These are phyloP conservation scores for Tetrahymena malaccensis DNA, from an alignment of 73 alveolate genomes.

Conservation along the genomic window DNA sequence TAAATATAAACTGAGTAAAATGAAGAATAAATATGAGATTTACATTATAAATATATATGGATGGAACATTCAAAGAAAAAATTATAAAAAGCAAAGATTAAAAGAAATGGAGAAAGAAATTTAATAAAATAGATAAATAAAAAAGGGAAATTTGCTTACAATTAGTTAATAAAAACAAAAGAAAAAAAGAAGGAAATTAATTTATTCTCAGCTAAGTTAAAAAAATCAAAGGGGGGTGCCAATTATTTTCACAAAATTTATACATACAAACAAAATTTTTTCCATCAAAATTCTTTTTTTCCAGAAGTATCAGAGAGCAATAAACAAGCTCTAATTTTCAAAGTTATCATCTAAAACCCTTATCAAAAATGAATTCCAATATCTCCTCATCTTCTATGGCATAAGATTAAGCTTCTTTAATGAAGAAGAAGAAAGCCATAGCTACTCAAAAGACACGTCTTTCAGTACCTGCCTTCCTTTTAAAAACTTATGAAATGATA, in stretches of 20 bases:
- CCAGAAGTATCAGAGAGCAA: background rate
- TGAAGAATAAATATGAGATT: background rate
- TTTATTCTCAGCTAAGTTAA: background rate
- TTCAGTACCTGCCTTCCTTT: constrained; percentile 32
- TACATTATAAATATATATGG: background rate
- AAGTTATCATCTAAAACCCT: background rate
- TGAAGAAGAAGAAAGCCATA: background rate
- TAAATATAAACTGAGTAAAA: background rate
- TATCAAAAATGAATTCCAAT: background rate
- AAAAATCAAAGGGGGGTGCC: background rate
- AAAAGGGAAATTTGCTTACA: background rate
- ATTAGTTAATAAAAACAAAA: background rate
- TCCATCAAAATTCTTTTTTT: background rate
- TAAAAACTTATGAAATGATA: constrained; percentile 31
- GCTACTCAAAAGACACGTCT: background rate
- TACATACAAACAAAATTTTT: background rate
- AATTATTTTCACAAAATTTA: background rate
- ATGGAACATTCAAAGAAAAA: background rate
- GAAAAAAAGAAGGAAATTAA: background rate
- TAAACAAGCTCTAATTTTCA: background rate
- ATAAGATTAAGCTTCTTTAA: background rate
- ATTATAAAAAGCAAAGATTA: background rate
- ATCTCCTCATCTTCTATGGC: background rate
- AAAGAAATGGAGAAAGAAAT: background rate
- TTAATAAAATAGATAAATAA: background rate